These are phyloP conservation scores for Blastobotrys capitulatus DNA, from an alignment of 1,139 yeast genomes.

Conservation along the genomic window DNA sequence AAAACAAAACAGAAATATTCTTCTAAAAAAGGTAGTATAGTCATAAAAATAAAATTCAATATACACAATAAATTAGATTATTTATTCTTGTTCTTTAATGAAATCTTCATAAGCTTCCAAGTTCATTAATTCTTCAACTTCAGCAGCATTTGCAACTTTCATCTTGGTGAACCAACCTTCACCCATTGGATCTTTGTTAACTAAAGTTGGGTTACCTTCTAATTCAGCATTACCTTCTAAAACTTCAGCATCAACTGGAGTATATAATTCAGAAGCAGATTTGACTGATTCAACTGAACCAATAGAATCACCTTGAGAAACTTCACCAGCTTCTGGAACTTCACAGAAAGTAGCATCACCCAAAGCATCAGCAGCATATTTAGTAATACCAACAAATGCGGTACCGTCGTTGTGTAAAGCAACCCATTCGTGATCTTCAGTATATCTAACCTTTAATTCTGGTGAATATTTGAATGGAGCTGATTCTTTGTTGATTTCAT, in stretches of 20 bases:
- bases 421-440: constrained; percentile 95
- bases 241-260: constrained; percentile 79
- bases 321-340: constrained; percentile 72
- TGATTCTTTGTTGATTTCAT: constrained; percentile 48
- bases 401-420: constrained; percentile 73
- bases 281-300: constrained; percentile 96
- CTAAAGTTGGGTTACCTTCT: constrained; percentile 66
- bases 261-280: constrained; percentile 87
- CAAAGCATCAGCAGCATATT: constrained; percentile 94
- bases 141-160: constrained; percentile 43
- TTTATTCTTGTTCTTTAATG: background rate
- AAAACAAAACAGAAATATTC: no score
- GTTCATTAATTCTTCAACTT: constrained; percentile 42
- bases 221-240: constrained; percentile 64
- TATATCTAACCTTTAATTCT: constrained; percentile 49
- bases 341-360: constrained; percentile 97
- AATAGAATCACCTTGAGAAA: constrained; percentile 72
- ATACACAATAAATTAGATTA: background rate
- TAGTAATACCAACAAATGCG: constrained; percentile 84
- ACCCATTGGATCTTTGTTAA: constrained; percentile 88
- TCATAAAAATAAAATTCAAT: background rate
- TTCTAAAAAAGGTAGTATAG: no score
- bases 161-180: constrained; percentile 89
- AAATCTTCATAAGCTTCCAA: constrained; percentile 61
- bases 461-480: constrained; percentile 47